These are phyloP conservation scores for Emydomyces testavorans DNA, from an alignment of 2,329 filamentous ascomycete genomes.

Conservation along the genomic window DNA sequence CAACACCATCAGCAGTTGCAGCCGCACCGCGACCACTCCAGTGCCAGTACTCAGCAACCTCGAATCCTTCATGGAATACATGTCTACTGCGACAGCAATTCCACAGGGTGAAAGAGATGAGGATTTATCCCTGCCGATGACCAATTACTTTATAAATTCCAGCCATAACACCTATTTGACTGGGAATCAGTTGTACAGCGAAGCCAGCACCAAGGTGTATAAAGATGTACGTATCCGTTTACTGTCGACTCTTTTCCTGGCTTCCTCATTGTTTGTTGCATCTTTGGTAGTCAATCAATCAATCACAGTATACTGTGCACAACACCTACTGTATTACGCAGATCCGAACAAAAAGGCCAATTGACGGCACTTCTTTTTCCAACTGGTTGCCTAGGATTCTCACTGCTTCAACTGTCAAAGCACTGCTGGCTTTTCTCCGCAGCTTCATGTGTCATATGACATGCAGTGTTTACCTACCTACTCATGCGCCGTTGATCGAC, in stretches of 20 bases:
- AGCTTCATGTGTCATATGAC: constrained; percentile 9
- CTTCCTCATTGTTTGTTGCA: background rate
- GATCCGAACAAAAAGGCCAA: constrained; percentile 2
- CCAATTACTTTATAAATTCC: constrained; percentile 87
- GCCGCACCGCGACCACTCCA: background rate
- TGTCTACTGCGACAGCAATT: constrained; percentile 40
- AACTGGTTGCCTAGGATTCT: background rate
- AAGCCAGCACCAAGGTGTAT: constrained; percentile 67
- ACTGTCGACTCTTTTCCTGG: background rate
- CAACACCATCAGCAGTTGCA: background rate
- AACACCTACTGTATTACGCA: background rate
- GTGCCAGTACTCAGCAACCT: constrained; percentile 19
- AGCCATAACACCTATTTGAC: constrained; percentile 91
- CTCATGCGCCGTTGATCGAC: constrained; percentile 5
- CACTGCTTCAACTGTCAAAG: constrained; percentile 2
- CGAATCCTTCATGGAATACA: constrained; percentile 38
- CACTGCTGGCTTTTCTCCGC: background rate
- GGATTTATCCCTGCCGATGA: constrained; percentile 58
- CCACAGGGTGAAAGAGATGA: constrained; percentile 29
- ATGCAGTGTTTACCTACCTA: background rate
- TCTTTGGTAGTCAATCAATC: too few species aligned
- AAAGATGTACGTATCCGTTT: constrained; percentile 47
- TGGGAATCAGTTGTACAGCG: constrained; percentile 72
- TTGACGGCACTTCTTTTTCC: background rate
- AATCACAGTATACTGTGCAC: background rate